Evolutionary conservation across 805 yeast species (phyloP), one percentile per base, ranked within the genome.

Genomic region (Teunomyces pallodes): DNA sequence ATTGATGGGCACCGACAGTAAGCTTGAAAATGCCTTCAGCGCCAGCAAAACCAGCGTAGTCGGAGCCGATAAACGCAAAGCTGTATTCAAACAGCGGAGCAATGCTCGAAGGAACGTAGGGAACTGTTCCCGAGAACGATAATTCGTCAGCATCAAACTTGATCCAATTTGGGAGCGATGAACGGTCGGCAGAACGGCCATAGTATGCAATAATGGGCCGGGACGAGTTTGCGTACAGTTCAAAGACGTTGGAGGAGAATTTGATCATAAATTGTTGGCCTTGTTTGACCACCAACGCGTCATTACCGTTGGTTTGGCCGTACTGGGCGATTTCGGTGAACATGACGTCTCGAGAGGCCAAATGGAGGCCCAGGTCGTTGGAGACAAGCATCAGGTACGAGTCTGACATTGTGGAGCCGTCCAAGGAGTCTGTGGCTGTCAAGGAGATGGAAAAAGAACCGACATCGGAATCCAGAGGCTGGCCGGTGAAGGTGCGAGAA

Each of bases 141-240:
- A 89, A 70, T 33, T 75, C 72, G 46, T 72, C 70, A 4, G 77
- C 58, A 59, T 90, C 84, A 61, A 92, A 94, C 46, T 69, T 66
- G 45, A 90, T 72, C 98, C 99, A 94, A 60, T 82, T 85, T 33
- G 99, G 99, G 47, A 94, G 74, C 2, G 99, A 92, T 1, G 96
- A 80, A 61, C 91, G 81, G 64, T 88, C 90, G 10, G 75, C 68
- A n/a, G 91, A 82, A 53, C 86, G 79, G 16, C 97, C 97, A 60
- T 88, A 87, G 68, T 86, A 89, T 7, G 84, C 83, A 13, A 78
- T 74, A 29, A 86, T 80, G 2, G 72, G 60, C 46, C 79, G 67
- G 27, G 72, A 67, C 3, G 84, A 77, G 40, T 70, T 68, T 12
- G 67, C 46, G 52, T 75, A 60, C 9, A 72, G 64, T 42, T 58